A percentile compares a stretch with the other conserved stretches of the same genome.
phyloP scores from a whole-genome alignment of 768 basidiomycete genomes.

The Macrolepiota dolichaula region DNA sequence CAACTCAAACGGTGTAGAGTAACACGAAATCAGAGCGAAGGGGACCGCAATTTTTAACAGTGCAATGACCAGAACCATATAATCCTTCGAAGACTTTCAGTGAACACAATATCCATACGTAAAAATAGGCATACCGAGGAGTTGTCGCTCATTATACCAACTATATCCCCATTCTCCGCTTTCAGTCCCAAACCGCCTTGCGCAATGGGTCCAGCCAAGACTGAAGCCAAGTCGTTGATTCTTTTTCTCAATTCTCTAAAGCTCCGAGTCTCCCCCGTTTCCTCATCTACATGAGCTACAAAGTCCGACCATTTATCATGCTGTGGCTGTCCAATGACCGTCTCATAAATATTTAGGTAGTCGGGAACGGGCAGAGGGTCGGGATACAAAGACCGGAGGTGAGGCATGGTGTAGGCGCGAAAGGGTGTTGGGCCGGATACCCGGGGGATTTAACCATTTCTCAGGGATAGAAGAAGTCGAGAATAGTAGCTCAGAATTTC shows the following conservation, averaged over 20 bases:
- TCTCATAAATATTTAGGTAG: slow-evolving; percentile 52
- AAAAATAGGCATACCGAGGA: slow-evolving; percentile 45
- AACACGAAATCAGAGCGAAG: slow-evolving; percentile 32
- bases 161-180: slow-evolving; percentile 45
- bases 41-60: slow-evolving; percentile 27
- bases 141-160: slow-evolving; percentile 70
- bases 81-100: slow-evolving; percentile 23
- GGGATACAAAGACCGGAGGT: slow-evolving; percentile 54
- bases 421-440: background rate
- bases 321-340: slow-evolving; percentile 51
- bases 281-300: slow-evolving; percentile 50
- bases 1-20: slow-evolving; percentile 33
- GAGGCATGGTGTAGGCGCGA: slow-evolving; percentile 34
- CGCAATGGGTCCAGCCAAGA: slow-evolving; percentile 38
- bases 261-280: slow-evolving; percentile 42
- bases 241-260: slow-evolving; percentile 48
- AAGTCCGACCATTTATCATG: slow-evolving; percentile 53
- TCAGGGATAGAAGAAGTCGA: background rate
- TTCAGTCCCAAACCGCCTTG: slow-evolving; percentile 55
- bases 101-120: background rate
- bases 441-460: background rate
- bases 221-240: slow-evolving; percentile 53
- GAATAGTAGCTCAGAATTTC: background rate
- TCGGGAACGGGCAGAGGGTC: slow-evolving; percentile 40
- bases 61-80: slow-evolving; percentile 27